These are phyloP conservation scores for button mushroom (Agaricus bisporus) DNA, from an alignment of 768 basidiomycete species.

Conservation along the genomic window DNA sequence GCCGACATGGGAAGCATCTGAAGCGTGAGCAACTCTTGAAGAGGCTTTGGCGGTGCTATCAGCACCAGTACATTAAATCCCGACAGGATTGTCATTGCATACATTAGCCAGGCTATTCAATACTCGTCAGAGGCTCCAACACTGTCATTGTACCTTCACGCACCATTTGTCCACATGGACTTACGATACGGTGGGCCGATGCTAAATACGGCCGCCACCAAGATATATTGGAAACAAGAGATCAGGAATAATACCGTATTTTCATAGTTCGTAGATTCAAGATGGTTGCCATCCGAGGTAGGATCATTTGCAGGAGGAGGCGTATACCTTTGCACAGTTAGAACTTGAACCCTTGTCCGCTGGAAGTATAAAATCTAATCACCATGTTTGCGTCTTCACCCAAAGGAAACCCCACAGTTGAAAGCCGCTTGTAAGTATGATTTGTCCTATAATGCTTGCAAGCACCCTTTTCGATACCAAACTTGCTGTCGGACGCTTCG, in stretches of 20 bases:
- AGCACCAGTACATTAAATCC: slow-evolving; percentile 74
- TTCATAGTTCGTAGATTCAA: slow-evolving; percentile 85
- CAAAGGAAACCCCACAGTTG: slow-evolving; percentile 90
- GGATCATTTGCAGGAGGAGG: slow-evolving; percentile 50
- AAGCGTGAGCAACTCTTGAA: slow-evolving; percentile 66
- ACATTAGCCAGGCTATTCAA: slow-evolving; percentile 70
- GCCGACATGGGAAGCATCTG: slow-evolving; percentile 68
- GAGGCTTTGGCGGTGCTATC: slow-evolving; percentile 55
- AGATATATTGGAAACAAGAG: slow-evolving; percentile 97
- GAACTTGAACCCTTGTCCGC: not conserved
- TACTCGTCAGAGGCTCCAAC: slow-evolving; percentile 3
- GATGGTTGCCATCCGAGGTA: slow-evolving; percentile 54
- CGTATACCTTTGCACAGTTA: slow-evolving; percentile 54
- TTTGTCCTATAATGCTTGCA: slow-evolving; percentile 89
- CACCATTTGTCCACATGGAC: slow-evolving; percentile 93
- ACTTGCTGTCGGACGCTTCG: slow-evolving; percentile 91
- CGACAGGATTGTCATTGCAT: slow-evolving; percentile 62
- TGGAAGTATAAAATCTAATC: slow-evolving; percentile 12
- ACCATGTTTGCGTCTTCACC: slow-evolving; percentile 86
- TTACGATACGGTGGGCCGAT: slow-evolving; percentile 97
- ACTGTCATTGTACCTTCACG: slow-evolving; percentile 18
- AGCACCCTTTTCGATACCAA: slow-evolving; percentile 95
- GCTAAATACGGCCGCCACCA: slow-evolving; percentile 95
- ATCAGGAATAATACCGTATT: slow-evolving; percentile 89
- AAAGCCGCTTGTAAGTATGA: slow-evolving; percentile 73